Evolutionary conservation across 2,329 filamentous ascomycete genomes (phyloP).

Genomic region (Metarhizium guizhouense): DNA sequence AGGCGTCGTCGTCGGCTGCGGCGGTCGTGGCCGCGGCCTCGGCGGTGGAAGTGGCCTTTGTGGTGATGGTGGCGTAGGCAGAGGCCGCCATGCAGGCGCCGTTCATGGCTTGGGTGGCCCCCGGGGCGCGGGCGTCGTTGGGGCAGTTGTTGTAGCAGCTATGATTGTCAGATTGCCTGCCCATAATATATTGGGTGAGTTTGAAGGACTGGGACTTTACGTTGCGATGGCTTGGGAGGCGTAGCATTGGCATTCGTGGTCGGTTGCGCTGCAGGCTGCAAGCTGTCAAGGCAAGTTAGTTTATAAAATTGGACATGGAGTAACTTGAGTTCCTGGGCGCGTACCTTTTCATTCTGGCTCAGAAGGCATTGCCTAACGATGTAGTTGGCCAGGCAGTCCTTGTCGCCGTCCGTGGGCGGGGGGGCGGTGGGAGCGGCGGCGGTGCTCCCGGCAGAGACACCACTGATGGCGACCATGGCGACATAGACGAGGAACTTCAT

Average conservation of each 20-base stretch:
- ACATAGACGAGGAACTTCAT: conserved; percentile 39
- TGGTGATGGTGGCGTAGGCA: conserved; percentile 28
- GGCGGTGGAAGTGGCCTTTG: conserved; percentile 14
- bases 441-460: conserved; percentile 15
- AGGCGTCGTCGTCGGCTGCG: conserved; percentile 8
- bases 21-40: conserved; percentile 14
- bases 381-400: conserved; percentile 33
- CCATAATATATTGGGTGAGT: background rate
- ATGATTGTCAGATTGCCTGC: conserved; percentile 6
- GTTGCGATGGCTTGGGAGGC: conserved; percentile 35
- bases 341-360: conserved; percentile 29
- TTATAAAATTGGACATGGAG: background rate
- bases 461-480: conserved; percentile 28
- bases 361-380: conserved; percentile 37
- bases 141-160: conserved; percentile 52
- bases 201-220: conserved; percentile 22
- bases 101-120: conserved; percentile 28
- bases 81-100: conserved; percentile 38
- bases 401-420: conserved; percentile 7
- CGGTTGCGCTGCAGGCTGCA: conserved; percentile 25
- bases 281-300: conserved; percentile 15
- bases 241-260: conserved; percentile 39
- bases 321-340: background rate
- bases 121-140: conserved; percentile 29
- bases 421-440: background rate